phyloP scores from a whole-genome alignment of 495 filamentous ascomycete species.

The Glarea lozoyensis region DNA sequence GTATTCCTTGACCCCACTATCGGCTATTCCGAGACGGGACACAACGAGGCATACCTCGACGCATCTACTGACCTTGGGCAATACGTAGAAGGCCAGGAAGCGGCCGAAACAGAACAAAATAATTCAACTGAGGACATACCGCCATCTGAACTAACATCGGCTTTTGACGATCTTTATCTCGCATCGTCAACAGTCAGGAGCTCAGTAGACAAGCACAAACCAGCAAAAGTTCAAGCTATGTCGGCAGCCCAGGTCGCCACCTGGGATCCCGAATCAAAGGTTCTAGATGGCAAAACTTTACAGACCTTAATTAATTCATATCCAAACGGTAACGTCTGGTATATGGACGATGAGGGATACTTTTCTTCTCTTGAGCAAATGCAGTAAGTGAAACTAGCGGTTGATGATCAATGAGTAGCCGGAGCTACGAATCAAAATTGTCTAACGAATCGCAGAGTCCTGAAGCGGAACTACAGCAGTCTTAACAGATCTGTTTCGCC shows the following conservation, averaged over 20 bases:
- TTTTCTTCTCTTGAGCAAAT: conserved; percentile 17
- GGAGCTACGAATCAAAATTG: no score
- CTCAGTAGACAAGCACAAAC: conserved; percentile 10
- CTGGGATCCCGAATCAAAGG: conserved; percentile 1
- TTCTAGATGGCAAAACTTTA: conserved; percentile 9
- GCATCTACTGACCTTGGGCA: conserved; percentile 1
- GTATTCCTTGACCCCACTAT: conserved; percentile 15
- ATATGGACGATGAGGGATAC: conserved; percentile 15
- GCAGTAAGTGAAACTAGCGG: conserved; percentile 3
- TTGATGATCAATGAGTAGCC: no score
- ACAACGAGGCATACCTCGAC: background rate
- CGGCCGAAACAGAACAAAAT: background rate
- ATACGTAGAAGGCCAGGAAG: background rate
- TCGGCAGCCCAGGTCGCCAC: background rate
- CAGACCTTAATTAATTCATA: conserved; percentile 8
- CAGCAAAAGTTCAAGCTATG: conserved; percentile 14
- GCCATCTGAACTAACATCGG: background rate
- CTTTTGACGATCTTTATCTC: background rate
- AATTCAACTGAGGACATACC: background rate
- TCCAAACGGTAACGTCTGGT: conserved; percentile 15
- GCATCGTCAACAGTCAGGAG: conserved; percentile 2
- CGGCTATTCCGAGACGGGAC: conserved; percentile 4
- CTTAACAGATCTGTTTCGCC: conserved; percentile 7
- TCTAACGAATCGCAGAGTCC: no score
- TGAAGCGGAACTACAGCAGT: no score